A percentile compares a stretch with the other conserved stretches of the same genome.
Evolutionary conservation across 805 yeast species (phyloP).

Genomic region (Yarrowia divulgata): DNA sequence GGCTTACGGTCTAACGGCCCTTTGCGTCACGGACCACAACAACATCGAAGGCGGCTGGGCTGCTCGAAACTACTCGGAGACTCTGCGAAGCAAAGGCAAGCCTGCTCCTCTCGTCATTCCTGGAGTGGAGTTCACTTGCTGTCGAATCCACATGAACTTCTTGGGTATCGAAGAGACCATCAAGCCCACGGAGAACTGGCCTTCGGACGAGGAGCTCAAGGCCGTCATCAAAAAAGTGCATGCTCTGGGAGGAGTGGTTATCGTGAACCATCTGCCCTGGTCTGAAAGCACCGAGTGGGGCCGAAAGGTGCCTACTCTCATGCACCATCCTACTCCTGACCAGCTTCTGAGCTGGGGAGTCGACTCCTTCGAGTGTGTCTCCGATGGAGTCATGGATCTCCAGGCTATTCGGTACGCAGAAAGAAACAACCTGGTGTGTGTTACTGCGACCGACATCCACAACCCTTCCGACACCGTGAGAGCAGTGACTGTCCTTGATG

Average conservation of each 20-base stretch:
- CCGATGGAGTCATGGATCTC: constrained; percentile 45
- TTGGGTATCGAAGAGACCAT: constrained; percentile 45
- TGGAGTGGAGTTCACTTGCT: constrained; percentile 46
- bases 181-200: constrained; percentile 43
- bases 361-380: constrained; percentile 44
- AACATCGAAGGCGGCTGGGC: constrained; percentile 43
- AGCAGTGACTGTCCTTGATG: constrained; percentile 44
- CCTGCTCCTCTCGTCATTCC: constrained; percentile 44
- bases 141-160: constrained; percentile 46
- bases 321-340: constrained; percentile 43
- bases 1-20: constrained; percentile 44
- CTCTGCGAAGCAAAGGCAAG: not conserved
- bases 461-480: constrained; percentile 41
- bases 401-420: constrained; percentile 42
- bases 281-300: constrained; percentile 42
- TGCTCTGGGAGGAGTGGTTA: constrained; percentile 44
- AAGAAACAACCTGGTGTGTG: constrained; percentile 42
- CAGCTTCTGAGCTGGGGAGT: constrained; percentile 44
- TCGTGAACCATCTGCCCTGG: constrained; percentile 46
- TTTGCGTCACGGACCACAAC: constrained; percentile 46
- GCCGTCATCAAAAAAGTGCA: constrained; percentile 42
- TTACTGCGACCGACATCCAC: constrained; percentile 45
- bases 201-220: constrained; percentile 43
- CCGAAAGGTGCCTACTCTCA: constrained; percentile 42
- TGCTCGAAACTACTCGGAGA: constrained; percentile 42